These are phyloP conservation scores for Metschnikowia koreensis DNA, from an alignment of 805 yeast genomes.

Conservation along the genomic window DNA sequence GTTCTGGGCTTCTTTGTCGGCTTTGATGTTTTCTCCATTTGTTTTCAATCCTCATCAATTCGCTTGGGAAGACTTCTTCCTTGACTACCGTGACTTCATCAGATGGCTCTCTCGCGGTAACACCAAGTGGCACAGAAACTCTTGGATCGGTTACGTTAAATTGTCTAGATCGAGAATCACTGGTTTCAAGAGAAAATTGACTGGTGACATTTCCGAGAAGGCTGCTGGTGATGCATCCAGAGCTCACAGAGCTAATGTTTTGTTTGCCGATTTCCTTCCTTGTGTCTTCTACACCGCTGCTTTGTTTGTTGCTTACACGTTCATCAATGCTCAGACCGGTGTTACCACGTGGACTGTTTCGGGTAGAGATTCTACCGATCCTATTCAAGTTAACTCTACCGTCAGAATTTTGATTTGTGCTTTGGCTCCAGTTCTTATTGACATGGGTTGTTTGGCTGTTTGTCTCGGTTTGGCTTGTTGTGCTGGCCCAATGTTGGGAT, in stretches of 20 bases:
- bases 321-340: constrained; percentile 84
- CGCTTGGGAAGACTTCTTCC: constrained; percentile 63
- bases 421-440: constrained; percentile 86
- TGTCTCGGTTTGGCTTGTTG: constrained; percentile 88
- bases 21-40: constrained; percentile 69
- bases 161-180: constrained; percentile 83
- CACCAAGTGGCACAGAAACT: constrained; percentile 83
- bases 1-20: constrained; percentile 70
- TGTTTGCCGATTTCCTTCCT: constrained; percentile 75
- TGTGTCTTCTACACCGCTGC: constrained; percentile 70
- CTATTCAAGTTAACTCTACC: constrained; percentile 60
- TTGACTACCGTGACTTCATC: constrained; percentile 60
- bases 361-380: constrained; percentile 28
- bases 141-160: constrained; percentile 84
- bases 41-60: constrained; percentile 78
- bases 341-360: constrained; percentile 46
- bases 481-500: constrained; percentile 91
- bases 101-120: constrained; percentile 76
- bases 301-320: constrained; percentile 75
- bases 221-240: constrained; percentile 68
- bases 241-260: constrained; percentile 73
- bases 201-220: constrained; percentile 66
- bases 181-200: constrained; percentile 77
- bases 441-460: constrained; percentile 78
- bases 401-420: constrained; percentile 76